Percentiles rank a stretch among this genome's conserved stretches.
phyloP scores from a whole-genome alignment of 768 basidiomycete genomes.

The Suillus discolor region DNA sequence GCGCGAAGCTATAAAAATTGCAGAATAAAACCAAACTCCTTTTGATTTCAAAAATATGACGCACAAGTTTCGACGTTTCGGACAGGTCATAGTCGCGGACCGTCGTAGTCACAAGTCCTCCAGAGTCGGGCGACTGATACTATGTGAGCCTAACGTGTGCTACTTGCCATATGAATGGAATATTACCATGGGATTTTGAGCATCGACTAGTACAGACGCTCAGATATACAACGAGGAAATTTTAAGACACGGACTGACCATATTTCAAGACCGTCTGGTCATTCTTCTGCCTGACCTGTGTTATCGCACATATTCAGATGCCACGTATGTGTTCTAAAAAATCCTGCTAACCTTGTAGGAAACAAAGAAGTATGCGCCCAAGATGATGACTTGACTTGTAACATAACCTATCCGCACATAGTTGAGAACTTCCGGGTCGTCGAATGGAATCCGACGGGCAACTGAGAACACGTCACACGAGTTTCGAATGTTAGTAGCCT shows the following conservation, averaged over 20 bases:
- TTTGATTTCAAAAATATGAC: slow-evolving; percentile 22
- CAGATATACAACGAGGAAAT: background rate
- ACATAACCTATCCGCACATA: slow-evolving; percentile 88
- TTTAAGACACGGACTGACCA: slow-evolving; percentile 48
- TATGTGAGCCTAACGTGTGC: background rate
- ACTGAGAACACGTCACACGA: slow-evolving; percentile 48
- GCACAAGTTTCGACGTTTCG: slow-evolving; percentile 80
- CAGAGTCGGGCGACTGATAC: slow-evolving; percentile 59
- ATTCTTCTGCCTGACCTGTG: slow-evolving; percentile 94
- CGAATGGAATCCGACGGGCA: slow-evolving; percentile 88
- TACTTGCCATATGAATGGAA: background rate
- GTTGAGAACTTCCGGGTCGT: slow-evolving; percentile 79
- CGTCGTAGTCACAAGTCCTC: slow-evolving; percentile 86
- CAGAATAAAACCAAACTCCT: background rate
- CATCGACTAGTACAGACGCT: slow-evolving; percentile 58
- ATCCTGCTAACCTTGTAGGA: slow-evolving; percentile 57
- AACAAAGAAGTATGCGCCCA: slow-evolving; percentile 80
- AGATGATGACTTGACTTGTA: slow-evolving; percentile 65
- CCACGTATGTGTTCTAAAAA: background rate
- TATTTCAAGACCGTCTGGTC: slow-evolving; percentile 97
- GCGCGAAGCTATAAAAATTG: slow-evolving; percentile 51
- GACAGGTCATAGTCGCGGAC: slow-evolving; percentile 91
- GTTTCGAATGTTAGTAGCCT: background rate
- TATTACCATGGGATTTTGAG: slow-evolving; percentile 73
- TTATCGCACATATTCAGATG: slow-evolving; percentile 11